Base-by-base conservation (phyloP, 495 filamentous ascomycete genomes). In the Aspergillus bertholletiae region DNA sequence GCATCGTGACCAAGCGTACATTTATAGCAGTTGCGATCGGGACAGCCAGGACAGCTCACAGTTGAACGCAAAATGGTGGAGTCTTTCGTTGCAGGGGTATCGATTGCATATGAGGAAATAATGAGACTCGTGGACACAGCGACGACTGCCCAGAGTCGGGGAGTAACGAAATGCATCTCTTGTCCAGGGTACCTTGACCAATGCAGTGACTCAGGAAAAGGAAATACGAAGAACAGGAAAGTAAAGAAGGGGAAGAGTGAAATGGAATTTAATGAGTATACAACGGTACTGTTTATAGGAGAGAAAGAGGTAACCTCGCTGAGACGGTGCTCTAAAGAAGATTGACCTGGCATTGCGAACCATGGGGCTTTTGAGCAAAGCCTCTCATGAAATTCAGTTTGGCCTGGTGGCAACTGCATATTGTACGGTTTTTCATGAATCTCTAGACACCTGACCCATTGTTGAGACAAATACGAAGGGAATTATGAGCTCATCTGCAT, bases 31-130 rank as follows among this genome's bases (percentile, higher is more conserved):
- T 53, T 39, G 9, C 43, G 17, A 4, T 40, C 28, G 3, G 58
- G 58, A 23, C 58, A 61, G 20, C 9, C 27, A 11, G 30, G 11
- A 35, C 58, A 61, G 39, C 54, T 48, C 8, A 46, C 32, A 11
- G 46, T 54, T 6, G 58, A 55, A 15, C 48, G 57, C 6, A 51
- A 0, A 40, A 61, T 61, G 6, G 58, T 61, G 12, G 58, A 30
- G 46, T 61, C 58, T 49, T 57, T 61, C 39, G 51, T 46, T 17
- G 53, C 50, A 0, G 58, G 44, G 4, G 34, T 48, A 24, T 49
- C 24, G 39, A 26, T 8, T n/a, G 39, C 22, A 17, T 21, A 9
- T 12, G 27, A 18, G 4, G 24, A 1, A 0, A 21, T 17, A 3
- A 48, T 22, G 24, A 40, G 2, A 40, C 3, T 20, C 37, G 18